Evolutionary conservation across 441 rosid genomes (phyloP).

Genomic region (Brassica balearica): DNA sequence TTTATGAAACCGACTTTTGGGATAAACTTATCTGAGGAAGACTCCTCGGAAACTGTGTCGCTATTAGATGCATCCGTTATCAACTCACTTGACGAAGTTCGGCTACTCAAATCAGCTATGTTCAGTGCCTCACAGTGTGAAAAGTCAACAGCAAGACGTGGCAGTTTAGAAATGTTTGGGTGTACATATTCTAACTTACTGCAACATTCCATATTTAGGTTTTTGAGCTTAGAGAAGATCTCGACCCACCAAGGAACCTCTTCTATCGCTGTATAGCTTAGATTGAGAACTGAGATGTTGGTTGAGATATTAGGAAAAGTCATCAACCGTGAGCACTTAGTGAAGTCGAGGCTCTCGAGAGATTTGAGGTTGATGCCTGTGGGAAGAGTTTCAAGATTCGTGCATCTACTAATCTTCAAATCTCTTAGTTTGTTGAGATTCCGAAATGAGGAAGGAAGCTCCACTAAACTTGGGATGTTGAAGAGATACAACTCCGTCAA

Average conservation of each 20-base stretch:
- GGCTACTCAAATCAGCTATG: background rate
- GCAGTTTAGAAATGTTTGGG: slow-evolving; percentile 25
- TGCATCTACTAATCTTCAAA: slow-evolving; percentile 1
- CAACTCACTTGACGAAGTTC: background rate
- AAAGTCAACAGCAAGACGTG: background rate
- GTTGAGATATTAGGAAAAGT: slow-evolving; percentile 20
- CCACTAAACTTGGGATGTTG: background rate
- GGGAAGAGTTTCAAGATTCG: background rate
- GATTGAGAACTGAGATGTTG: slow-evolving; percentile 5
- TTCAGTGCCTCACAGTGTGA: slow-evolving; percentile 4
- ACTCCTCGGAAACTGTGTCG: background rate
- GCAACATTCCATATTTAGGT: background rate
- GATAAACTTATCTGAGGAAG: background rate
- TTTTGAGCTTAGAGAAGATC: slow-evolving; percentile 11
- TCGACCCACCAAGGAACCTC: slow-evolving; percentile 21
- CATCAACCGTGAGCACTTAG: background rate
- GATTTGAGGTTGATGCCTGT: slow-evolving; percentile 15
- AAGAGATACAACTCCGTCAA: background rate
- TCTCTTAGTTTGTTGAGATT: background rate
- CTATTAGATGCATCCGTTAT: background rate
- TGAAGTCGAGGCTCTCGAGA: background rate
- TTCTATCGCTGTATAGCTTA: background rate
- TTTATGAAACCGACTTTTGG: background rate
- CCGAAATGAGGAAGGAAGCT: slow-evolving; percentile 3
- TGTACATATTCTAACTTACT: background rate